Base-by-base conservation (phyloP, 306 rosid species). In the Cucumis melo region DNA sequence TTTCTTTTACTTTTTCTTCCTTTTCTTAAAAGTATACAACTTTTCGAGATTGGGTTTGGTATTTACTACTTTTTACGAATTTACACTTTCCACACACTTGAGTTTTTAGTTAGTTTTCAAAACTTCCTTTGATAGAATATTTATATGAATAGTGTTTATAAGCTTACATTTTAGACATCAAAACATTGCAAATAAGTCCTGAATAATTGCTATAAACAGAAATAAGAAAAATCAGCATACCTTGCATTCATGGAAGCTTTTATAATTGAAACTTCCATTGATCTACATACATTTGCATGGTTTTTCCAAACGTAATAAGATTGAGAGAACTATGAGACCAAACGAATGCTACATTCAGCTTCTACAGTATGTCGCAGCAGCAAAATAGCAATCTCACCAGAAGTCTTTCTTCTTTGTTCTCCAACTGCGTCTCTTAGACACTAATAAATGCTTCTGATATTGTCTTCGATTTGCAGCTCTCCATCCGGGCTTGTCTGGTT, bases 401-500 rank as follows among this genome's bases (percentile, higher is more conserved):
- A 24, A 71, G 7, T 15, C 58, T 15, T 46, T 48, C 21, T 46
- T 44, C 75, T 14, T 14, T 7, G 23, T 34, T 63, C 71, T 17
- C 41, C 46, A 63, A 32, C 41, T 27, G 68, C 12, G 1, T n/a
- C 68, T 16, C 60, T 27, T 82, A 74, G 62, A 42, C 77, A 77
- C 81, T 63, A 66, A 78, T 58, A 41, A 76, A 36, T 62, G 41
- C 62, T 53, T 72, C 75, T 78, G 24, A 55, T 41, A 41, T 41
- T 63, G 66, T 65, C 77, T 84, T 84, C 44, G 80, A 74, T 74
- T 82, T 75, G 68, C 66, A 54, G 70, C 72, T 82, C 51, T 84
- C 82, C 77, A 53, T 17, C 76, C 76, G 83, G 65, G 89, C 63
- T 73, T 86, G 89, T 78, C 76, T 78, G 38, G 82, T 83, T 59